Evolutionary conservation across 2,329 filamentous ascomycete species (phyloP).

Genomic region (Xylariaceae sp.): DNA sequence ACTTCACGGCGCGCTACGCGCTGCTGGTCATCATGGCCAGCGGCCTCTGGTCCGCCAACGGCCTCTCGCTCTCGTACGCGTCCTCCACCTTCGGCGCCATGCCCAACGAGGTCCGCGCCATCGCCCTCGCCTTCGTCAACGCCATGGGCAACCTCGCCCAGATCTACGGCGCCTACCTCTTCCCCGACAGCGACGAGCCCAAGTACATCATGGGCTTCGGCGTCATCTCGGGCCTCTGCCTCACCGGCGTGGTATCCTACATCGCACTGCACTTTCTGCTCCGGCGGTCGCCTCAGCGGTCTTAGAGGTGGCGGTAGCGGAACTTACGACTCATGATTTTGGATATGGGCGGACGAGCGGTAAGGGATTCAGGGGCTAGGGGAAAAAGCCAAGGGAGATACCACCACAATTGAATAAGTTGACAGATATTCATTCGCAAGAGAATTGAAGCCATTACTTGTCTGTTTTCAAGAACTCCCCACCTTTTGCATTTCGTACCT

Average conservation of each 20-base stretch:
- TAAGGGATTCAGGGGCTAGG: no score
- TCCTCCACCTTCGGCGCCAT: conserved; percentile 43
- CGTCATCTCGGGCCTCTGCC: conserved; percentile 19
- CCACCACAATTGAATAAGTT: no score
- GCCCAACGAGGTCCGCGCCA: conserved; percentile 40
- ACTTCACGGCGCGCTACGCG: conserved; percentile 45
- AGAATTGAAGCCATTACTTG: no score
- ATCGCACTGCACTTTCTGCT: conserved; percentile 1
- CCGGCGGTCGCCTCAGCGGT: background rate
- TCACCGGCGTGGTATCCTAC: conserved; percentile 8
- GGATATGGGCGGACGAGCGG: no score
- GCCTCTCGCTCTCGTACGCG: conserved; percentile 41
- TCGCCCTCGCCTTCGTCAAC: conserved; percentile 46
- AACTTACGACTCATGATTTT: no score
- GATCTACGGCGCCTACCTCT: conserved; percentile 40
- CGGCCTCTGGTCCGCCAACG: conserved; percentile 47
- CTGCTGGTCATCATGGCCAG: conserved; percentile 49
- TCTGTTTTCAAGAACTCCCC: no score
- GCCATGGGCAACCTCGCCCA: conserved; percentile 46
- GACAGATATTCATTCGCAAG: no score
- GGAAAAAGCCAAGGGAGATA: no score
- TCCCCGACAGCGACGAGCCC: conserved; percentile 17
- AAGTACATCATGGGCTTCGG: conserved; percentile 17
- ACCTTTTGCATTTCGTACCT: no score
- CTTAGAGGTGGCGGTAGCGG: no score